phyloP scores from a whole-genome alignment of 768 basidiomycete genomes.

The Termitomyces titanicus region DNA sequence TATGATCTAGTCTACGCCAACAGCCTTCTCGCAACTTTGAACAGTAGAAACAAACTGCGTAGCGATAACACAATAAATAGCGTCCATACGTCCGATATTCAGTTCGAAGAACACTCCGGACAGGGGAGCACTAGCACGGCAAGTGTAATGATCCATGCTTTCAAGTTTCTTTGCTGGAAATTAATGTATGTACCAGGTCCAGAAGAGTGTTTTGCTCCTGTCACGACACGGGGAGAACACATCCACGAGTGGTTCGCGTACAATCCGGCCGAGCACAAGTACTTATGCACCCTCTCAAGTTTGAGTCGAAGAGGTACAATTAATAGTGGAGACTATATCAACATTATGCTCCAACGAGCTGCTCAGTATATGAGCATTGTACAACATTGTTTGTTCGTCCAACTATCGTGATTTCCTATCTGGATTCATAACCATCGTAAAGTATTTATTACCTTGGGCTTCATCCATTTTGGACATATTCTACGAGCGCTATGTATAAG shows the following conservation, averaged over 20 bases:
- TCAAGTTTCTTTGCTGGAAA: too few relatives aligned
- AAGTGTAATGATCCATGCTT: too few relatives aligned
- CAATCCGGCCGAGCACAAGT: not conserved
- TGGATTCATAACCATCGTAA: too few relatives aligned
- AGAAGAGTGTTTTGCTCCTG: conserved; percentile 2
- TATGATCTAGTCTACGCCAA: conserved; percentile 39
- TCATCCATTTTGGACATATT: too few relatives aligned
- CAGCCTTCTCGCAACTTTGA: conserved; percentile 41
- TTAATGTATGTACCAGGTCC: not conserved
- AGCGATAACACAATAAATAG: not conserved
- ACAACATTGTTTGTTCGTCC: not conserved
- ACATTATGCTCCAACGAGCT: not conserved
- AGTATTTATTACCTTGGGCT: too few relatives aligned
- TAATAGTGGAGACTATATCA: too few relatives aligned
- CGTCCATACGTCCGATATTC: conserved; percentile 14
- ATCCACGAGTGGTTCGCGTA: not conserved
- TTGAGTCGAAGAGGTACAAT: not conserved
- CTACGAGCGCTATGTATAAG: too few relatives aligned
- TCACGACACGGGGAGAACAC: not conserved
- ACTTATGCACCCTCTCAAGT: not conserved
- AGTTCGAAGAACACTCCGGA: conserved; percentile 3
- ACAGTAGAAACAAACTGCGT: conserved; percentile 29
- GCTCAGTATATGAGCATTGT: not conserved
- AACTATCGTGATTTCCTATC: not conserved
- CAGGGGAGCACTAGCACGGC: not conserved